These are phyloP conservation scores for Huiozyma sinensis DNA, from an alignment of 805 yeast genomes.

Conservation along the genomic window DNA sequence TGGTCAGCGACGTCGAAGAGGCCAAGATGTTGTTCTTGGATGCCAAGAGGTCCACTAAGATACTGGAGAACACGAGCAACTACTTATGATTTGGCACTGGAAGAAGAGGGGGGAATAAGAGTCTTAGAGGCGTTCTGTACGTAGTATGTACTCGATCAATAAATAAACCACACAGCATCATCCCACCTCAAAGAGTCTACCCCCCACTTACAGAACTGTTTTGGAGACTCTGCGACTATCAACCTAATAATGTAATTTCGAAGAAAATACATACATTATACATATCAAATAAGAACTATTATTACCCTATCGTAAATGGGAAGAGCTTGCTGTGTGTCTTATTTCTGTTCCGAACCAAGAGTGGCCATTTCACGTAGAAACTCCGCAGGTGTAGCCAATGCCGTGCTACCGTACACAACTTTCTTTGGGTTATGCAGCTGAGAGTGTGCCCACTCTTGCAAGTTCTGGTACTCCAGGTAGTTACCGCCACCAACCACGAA, in stretches of 20 bases:
- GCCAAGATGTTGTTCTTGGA: conserved; percentile 77
- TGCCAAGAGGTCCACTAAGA: conserved; percentile 67
- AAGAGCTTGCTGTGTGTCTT: too few relatives aligned
- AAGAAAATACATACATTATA: too few relatives aligned
- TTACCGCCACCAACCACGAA: conserved; percentile 97
- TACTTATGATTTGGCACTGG: conserved; percentile 20
- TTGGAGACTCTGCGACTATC: too few relatives aligned
- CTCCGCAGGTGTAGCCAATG: conserved; percentile 55
- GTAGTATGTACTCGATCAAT: background rate
- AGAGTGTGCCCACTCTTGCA: conserved; percentile 72
- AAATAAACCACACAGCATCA: background rate
- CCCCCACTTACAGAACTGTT: too few relatives aligned
- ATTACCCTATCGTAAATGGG: too few relatives aligned
- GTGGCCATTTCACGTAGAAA: conserved; percentile 57
- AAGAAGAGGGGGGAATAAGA: background rate
- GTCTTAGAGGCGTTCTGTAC: too few relatives aligned
- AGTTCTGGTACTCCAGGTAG: conserved; percentile 84
- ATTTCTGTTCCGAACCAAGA: conserved; percentile 30
- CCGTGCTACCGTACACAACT: conserved; percentile 82
- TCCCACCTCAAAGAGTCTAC: background rate
- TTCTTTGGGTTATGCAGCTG: conserved; percentile 35
- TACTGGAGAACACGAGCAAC: conserved; percentile 35
- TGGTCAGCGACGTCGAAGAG: conserved; percentile 67
- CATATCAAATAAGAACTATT: too few relatives aligned
- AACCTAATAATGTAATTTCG: too few relatives aligned